These are phyloP conservation scores for Nyssa sinensis DNA, from an alignment of 148 eudicot species.

Conservation along the genomic window DNA sequence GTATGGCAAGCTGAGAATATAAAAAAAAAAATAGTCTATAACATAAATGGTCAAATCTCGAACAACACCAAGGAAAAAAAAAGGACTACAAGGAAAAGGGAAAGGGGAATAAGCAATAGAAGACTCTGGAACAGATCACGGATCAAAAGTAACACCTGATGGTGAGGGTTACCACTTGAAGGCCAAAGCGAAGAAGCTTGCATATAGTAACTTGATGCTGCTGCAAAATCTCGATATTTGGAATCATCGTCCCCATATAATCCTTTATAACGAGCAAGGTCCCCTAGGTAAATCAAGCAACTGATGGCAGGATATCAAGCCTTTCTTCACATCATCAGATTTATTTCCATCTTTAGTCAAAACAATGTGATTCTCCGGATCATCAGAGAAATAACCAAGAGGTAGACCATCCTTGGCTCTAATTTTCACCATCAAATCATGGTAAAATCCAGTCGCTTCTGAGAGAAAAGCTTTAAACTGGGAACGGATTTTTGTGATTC, in stretches of 20 bases:
- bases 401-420: slow-evolving; percentile 79
- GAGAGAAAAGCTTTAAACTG: slow-evolving; percentile 94
- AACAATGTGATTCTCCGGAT: slow-evolving; percentile 43
- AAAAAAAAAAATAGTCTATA: not conserved
- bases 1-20: slow-evolving; percentile 80
- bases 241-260: slow-evolving; percentile 85
- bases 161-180: slow-evolving; percentile 94
- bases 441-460: slow-evolving; percentile 95
- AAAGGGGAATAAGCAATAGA: not conserved
- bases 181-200: slow-evolving; percentile 93
- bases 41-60: no score
- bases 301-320: slow-evolving; percentile 84
- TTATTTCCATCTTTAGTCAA: slow-evolving; percentile 49
- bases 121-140: not conserved
- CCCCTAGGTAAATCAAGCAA: slow-evolving; percentile 94
- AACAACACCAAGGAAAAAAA: not conserved
- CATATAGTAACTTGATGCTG: slow-evolving; percentile 86
- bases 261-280: slow-evolving; percentile 95
- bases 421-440: slow-evolving; percentile 85
- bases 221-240: slow-evolving; percentile 75
- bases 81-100: no score
- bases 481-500: slow-evolving; percentile 64
- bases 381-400: slow-evolving; percentile 58
- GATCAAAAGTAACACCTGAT: slow-evolving; percentile 59
- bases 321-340: slow-evolving; percentile 58